Conservation (phyloP, 2,329 filamentous ascomycete genomes). For the Neospermospora avenae region DNA sequence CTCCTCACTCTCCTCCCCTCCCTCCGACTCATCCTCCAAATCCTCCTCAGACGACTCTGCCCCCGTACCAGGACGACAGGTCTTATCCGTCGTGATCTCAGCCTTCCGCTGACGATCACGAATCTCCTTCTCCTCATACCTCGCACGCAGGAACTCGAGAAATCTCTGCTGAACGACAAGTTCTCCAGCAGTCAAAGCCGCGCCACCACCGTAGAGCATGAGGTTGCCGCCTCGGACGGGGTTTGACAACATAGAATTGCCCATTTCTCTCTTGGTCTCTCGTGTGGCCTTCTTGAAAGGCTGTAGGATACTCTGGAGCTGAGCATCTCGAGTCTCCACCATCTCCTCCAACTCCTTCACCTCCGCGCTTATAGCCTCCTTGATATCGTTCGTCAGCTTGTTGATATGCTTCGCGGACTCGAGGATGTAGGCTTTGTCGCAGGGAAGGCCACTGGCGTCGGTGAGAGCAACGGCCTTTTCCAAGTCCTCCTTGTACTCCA, state of each 20-base stretch:
- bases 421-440: not conserved
- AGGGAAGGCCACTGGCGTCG: not conserved
- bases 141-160: too few relatives aligned
- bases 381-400: not conserved
- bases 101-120: too few relatives aligned
- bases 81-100: too few relatives aligned
- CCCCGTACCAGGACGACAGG: too few relatives aligned
- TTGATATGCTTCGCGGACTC: not conserved
- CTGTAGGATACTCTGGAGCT: not conserved
- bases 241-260: not conserved
- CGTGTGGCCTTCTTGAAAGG: not conserved
- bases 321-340: not conserved
- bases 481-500: not conserved
- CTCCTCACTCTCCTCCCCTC: too few relatives aligned
- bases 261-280: not conserved
- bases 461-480: not conserved
- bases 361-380: not conserved
- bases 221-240: not conserved
- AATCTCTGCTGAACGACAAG: too few relatives aligned
- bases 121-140: too few relatives aligned
- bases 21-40: too few relatives aligned
- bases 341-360: not conserved
- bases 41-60: too few relatives aligned
- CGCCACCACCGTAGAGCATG: not conserved
- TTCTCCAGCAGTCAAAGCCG: too few relatives aligned